These are phyloP conservation scores for Clavispora vitiphila DNA, from an alignment of 805 yeast species.

Conservation along the genomic window DNA sequence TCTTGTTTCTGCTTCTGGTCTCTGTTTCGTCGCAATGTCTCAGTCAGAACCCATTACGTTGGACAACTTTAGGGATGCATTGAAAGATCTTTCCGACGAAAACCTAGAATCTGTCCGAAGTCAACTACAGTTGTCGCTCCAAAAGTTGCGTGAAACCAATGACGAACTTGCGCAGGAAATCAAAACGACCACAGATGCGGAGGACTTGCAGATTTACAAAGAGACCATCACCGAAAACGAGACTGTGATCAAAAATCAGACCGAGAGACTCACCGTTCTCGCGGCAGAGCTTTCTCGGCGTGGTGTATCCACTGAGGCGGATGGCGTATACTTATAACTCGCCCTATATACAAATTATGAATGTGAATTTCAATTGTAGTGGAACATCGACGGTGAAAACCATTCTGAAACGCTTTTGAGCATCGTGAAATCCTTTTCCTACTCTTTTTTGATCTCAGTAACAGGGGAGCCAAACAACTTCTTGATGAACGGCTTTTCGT, in stretches of 20 bases:
- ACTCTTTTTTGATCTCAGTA: conserved; percentile 20
- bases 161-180: conserved; percentile 41
- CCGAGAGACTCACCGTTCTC: conserved; percentile 40
- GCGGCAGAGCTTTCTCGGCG: conserved; percentile 45
- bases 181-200: conserved; percentile 20
- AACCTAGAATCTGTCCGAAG: conserved; percentile 12
- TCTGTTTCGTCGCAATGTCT: too few relatives aligned
- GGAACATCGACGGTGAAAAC: too few relatives aligned
- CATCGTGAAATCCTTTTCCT: too few relatives aligned
- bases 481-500: conserved; percentile 39
- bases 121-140: conserved; percentile 25
- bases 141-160: conserved; percentile 47
- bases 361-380: not conserved
- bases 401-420: too few relatives aligned
- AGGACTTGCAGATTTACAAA: conserved; percentile 46
- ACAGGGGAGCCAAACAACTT: conserved; percentile 37
- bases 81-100: conserved; percentile 49
- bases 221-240: conserved; percentile 57
- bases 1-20: too few relatives aligned
- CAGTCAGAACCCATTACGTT: conserved; percentile 21
- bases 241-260: conserved; percentile 48
- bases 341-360: not conserved
- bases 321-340: conserved; percentile 7
- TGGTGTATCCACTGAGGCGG: conserved; percentile 12
- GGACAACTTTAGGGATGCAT: conserved; percentile 45